Base-by-base conservation (phyloP, 1,139 yeast species). In the Lodderomyces pseudojiufengensis region DNA sequence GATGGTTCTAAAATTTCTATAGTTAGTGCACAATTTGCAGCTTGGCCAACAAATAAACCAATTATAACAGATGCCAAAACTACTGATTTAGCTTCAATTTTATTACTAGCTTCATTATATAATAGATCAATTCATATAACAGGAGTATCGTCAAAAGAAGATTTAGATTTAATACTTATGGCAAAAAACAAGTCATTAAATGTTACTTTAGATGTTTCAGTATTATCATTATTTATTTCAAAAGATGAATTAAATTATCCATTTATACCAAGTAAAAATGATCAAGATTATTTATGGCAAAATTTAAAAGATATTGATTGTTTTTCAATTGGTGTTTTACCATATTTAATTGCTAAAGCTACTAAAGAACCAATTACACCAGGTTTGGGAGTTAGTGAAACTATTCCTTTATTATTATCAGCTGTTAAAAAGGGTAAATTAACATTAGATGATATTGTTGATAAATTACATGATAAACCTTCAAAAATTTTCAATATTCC, bases 11-110 rank as follows among this genome's bases (percentile, higher is more conserved):
- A 82, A 54, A 86, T 90, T 37, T 75, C 90, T 16, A 71, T 84
- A 24, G 81, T 87, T 33, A 79, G 95, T 27, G 74, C 84, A 28
- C 94, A 87, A 51, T 81, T 88, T 50, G 77, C 81, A 45, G 66
- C 78, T 31, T 90, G 97, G 97, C 96, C 96, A 37, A 70, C 73
- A 37, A 63, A 64, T 54, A 88, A 87, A 68, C 94, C 95, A 44
- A 84, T 92, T 46, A 75, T 90, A 48, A 87, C 96, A 32, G 97
- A 92, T 63, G 97, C 97, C 32, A 81, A 79, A 59, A 80, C 94
- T 21, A 85, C 97, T 31, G 94, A 87, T 54, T 73, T 92, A 54
- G 97, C 98, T 14, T 84, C 96, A 5, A 84, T 90, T 36, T 69
- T 92, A 57, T 74, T 92, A 55, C 71, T 92, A 63, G 96, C 97